phyloP scores from a whole-genome alignment of 75 land plant species.

The Pinus tabuliformis region DNA sequence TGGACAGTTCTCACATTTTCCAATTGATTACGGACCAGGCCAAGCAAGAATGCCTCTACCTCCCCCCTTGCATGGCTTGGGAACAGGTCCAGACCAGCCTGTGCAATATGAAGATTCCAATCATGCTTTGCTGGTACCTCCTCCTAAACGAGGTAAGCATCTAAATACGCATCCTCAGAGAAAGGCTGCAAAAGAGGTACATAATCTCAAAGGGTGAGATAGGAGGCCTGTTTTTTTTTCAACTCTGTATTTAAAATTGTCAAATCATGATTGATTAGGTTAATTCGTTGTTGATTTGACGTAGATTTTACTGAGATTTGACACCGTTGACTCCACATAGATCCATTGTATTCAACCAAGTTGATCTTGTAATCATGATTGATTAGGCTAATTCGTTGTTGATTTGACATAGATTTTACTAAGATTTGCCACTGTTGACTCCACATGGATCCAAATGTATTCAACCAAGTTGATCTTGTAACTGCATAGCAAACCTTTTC shows the following conservation, averaged over 20 bases:
- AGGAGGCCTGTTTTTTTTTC: background rate
- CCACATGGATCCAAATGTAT: background rate
- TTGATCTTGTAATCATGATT: background rate
- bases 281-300: background rate
- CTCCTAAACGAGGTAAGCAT: slow-evolving; percentile 4
- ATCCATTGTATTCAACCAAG: background rate
- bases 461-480: background rate
- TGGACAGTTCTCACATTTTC: slow-evolving; percentile 3
- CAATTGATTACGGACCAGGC: slow-evolving; percentile 7
- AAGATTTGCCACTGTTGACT: background rate
- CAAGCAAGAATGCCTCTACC: background rate
- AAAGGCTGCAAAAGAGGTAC: background rate
- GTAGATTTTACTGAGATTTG: background rate
- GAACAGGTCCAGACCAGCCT: slow-evolving; percentile 4
- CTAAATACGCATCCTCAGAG: slow-evolving; percentile 1
- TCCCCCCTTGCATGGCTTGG: slow-evolving; percentile 3
- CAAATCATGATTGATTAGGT: background rate
- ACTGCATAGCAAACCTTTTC: background rate
- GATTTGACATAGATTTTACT: background rate
- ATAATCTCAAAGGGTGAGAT: slow-evolving; percentile 9
- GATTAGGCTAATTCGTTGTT: background rate
- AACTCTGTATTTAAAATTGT: slow-evolving; percentile 2
- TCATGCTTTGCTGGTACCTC: background rate
- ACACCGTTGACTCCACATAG: background rate
- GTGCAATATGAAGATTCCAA: slow-evolving; percentile 2